Base-by-base conservation (phyloP, 495 filamentous ascomycete genomes). In the Usnea hakonensis region DNA sequence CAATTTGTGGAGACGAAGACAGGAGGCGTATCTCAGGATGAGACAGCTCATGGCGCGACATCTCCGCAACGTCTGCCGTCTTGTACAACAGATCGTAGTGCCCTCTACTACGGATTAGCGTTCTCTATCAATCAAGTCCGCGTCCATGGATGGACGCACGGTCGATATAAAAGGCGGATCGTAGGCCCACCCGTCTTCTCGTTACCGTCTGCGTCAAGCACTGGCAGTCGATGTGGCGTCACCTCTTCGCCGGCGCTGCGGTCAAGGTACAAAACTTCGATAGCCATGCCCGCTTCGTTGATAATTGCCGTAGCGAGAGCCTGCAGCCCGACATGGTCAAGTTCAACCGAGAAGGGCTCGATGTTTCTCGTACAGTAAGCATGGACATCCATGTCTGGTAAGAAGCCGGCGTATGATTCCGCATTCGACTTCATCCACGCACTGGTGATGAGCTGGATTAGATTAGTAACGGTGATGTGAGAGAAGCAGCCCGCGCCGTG, bases 41-140 rank as follows among this genome's bases (percentile, higher is more conserved):
- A 13, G 50, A 43, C 28, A 54, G 17, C 5, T 53, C 11, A 16
- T 33, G 30, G 35, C 38, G 54, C 13, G 52, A 37, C 60, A 62
- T 56, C 33, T 81, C 75, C 36, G 78, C 67, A 46, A 83, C 70
- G 56, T 84, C 77, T 65, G 85, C 81, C 41, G 71, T 68, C 67
- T 83, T 89, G 77, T 98, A 98, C 21, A 97, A 79, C 58, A 98
- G 84, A 74, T 98, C 94, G 71, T 98, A 98, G 73, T 98, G 94
- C 57, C 90, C 91, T 41, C 86, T 89, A 60, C 33, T 50, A 35
- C 52, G 4, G 21, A 66, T 50, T 35, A 63, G 61, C 55, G 19
- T 13, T 13, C 0, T 13, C 37, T 28, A 5, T 30, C 28, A 54
- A 30, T 40, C 13, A 21, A 37, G 13, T 28, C 33, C 35, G 23